These are phyloP conservation scores for Psilocybe sp. DNA, from an alignment of 768 basidiomycete genomes.

Conservation along the genomic window DNA sequence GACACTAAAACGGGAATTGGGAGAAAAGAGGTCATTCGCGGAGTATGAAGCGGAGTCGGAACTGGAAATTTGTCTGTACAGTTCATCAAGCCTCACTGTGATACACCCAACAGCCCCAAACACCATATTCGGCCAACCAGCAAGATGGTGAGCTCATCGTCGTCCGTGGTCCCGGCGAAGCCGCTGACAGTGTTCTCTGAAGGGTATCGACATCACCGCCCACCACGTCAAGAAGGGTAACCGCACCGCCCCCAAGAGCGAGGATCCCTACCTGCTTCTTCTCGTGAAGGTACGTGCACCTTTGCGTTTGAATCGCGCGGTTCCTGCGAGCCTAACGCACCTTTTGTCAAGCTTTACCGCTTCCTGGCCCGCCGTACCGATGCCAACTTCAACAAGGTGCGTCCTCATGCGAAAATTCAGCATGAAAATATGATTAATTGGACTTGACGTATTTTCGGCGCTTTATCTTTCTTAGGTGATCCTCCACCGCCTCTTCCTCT, in stretches of 20 bases:
- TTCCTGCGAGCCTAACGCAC: slow-evolving; percentile 1
- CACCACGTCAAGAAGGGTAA: slow-evolving; percentile 99
- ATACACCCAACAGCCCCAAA: slow-evolving; percentile 41
- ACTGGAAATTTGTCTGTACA: slow-evolving; percentile 53
- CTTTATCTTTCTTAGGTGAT: slow-evolving; percentile 55
- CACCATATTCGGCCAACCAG: slow-evolving; percentile 56
- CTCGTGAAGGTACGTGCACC: slow-evolving; percentile 80
- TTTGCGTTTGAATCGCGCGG: background rate
- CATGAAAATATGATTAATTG: background rate
- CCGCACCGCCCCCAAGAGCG: slow-evolving; percentile 93
- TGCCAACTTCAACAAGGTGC: slow-evolving; percentile 91
- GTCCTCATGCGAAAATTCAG: background rate
- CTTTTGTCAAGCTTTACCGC: slow-evolving; percentile 79
- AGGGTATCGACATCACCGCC: slow-evolving; percentile 94
- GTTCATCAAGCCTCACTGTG: slow-evolving; percentile 58
- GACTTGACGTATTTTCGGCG: background rate
- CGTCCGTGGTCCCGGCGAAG: slow-evolving; percentile 22
- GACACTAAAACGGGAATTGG: background rate
- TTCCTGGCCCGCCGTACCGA: slow-evolving; percentile 98
- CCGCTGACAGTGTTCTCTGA: slow-evolving; percentile 14
- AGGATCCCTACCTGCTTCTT: slow-evolving; percentile 98
- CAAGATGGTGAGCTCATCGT: slow-evolving; percentile 79
- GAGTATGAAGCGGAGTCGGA: slow-evolving; percentile 39
- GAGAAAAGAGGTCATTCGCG: slow-evolving; percentile 1
- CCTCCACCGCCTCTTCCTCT: slow-evolving; percentile 95